These are phyloP conservation scores for Trichoderma pleuroti DNA, from an alignment of 2,329 filamentous ascomycete genomes.

Conservation along the genomic window DNA sequence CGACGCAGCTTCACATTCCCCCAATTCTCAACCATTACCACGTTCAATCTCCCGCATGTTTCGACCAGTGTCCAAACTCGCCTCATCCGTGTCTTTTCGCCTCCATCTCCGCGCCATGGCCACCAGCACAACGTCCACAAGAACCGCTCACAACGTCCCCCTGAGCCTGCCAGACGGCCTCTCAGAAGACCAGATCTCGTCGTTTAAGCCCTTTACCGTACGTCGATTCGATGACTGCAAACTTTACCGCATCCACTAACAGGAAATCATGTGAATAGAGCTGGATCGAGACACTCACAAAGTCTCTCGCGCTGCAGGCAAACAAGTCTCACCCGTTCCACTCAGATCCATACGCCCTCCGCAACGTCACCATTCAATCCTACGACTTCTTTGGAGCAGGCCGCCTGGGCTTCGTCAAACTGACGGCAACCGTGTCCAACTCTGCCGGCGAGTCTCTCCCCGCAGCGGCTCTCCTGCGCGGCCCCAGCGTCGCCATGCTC, in stretches of 20 bases:
- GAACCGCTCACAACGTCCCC: conserved; percentile 29
- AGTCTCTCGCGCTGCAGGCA: conserved; percentile 46
- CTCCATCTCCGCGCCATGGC: conserved; percentile 8
- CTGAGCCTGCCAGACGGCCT: conserved; percentile 42
- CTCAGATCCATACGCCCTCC: conserved; percentile 50
- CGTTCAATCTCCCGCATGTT: not conserved
- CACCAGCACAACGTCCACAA: not conserved
- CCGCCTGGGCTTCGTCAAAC: conserved; percentile 56
- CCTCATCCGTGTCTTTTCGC: not conserved
- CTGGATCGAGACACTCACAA: conserved; percentile 48
- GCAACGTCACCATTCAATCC: conserved; percentile 49
- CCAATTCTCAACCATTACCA: not conserved
- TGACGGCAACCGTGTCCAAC: conserved; percentile 49
- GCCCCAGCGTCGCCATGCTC: conserved; percentile 59
- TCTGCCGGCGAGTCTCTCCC: conserved; percentile 47
- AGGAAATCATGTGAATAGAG: conserved; percentile 30
- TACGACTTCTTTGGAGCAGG: conserved; percentile 48
- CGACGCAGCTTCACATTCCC: not conserved
- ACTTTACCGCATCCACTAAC: not conserved
- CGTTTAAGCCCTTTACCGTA: conserved; percentile 48
- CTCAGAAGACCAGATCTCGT: conserved; percentile 39
- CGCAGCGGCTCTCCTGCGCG: conserved; percentile 54
- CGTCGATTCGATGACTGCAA: not conserved
- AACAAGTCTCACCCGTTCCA: conserved; percentile 50
- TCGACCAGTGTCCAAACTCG: not conserved